phyloP scores from a whole-genome alignment of 1,139 yeast genomes.

The Blastobotrys niveus region DNA sequence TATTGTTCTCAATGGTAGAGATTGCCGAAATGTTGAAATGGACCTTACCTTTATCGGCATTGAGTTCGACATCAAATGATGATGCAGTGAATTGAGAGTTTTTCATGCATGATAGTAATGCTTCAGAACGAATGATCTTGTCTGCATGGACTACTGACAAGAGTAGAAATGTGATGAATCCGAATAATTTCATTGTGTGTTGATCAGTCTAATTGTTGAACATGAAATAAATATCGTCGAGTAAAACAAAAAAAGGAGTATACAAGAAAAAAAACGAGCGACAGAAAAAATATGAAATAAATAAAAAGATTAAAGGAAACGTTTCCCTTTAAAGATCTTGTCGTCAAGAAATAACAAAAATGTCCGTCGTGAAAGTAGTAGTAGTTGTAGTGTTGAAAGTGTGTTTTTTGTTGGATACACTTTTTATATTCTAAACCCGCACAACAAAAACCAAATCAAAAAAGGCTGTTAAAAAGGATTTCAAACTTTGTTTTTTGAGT shows the following conservation, averaged over 20 bases:
- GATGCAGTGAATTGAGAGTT: constrained; percentile 84
- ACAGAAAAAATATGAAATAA: background rate
- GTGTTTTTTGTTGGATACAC: too few species aligned
- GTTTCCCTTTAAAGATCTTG: background rate
- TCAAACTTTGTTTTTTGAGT: too few species aligned
- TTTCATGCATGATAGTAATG: constrained; percentile 91
- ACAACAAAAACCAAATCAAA: too few species aligned
- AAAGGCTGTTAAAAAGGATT: too few species aligned
- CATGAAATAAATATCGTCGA: background rate
- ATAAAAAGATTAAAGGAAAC: background rate
- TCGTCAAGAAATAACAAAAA: background rate
- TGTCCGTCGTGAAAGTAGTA: background rate
- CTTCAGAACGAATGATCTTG: constrained; percentile 46
- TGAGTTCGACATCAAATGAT: constrained; percentile 69
- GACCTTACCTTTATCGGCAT: constrained; percentile 58
- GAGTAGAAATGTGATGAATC: constrained; percentile 3
- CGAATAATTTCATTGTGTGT: background rate
- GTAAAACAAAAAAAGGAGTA: background rate
- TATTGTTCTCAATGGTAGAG: constrained; percentile 70
- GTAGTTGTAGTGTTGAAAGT: background rate
- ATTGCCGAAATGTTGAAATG: constrained; percentile 69
- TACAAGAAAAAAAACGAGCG: background rate
- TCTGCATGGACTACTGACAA: constrained; percentile 15
- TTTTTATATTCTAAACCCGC: too few species aligned
- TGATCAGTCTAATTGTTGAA: constrained; percentile 1